Percentiles rank a stretch among this genome's conserved stretches.
These are phyloP conservation scores for Setomelanomma holmii DNA, from an alignment of 2,329 filamentous ascomycete genomes.

Conservation along the genomic window DNA sequence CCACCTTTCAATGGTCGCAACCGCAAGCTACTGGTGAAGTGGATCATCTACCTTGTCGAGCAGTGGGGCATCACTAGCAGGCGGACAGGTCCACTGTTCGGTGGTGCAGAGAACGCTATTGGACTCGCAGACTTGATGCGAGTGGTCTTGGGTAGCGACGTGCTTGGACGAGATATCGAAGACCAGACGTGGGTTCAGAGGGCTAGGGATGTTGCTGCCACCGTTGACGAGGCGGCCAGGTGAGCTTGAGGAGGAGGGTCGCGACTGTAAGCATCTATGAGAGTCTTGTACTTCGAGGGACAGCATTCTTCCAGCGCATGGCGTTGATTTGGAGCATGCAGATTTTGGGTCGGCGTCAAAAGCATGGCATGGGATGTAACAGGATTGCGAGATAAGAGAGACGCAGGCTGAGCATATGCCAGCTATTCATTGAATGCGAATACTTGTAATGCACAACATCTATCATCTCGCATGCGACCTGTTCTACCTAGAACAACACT, in stretches of 20 bases:
- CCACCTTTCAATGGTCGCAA: constrained; percentile 66
- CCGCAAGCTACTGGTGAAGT: constrained; percentile 63
- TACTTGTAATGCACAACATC: neutral
- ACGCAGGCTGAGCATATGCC: neutral
- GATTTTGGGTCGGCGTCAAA: constrained; percentile 28
- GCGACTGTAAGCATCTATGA: constrained; percentile 2
- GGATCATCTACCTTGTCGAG: constrained; percentile 67
- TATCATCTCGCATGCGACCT: neutral
- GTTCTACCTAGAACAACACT: too few species aligned
- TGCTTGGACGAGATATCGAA: constrained; percentile 45
- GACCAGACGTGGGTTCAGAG: constrained; percentile 45
- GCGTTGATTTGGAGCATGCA: constrained; percentile 38
- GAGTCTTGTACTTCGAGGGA: constrained; percentile 1
- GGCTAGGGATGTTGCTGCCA: constrained; percentile 31
- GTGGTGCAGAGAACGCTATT: constrained; percentile 64
- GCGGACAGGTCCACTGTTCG: constrained; percentile 63
- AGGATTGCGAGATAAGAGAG: constrained; percentile 8
- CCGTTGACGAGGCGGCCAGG: constrained; percentile 40
- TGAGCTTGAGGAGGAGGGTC: constrained; percentile 12
- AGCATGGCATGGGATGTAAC: constrained; percentile 20
- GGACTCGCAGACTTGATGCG: constrained; percentile 47
- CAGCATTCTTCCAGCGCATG: constrained; percentile 34
- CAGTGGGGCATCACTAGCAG: constrained; percentile 67
- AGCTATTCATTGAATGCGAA: constrained; percentile 15
- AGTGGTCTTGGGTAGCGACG: constrained; percentile 54